Evolutionary conservation across 1,139 yeast genomes (phyloP), one percentile per base, ranked within the genome.

Genomic region (Diutina siamensis): DNA sequence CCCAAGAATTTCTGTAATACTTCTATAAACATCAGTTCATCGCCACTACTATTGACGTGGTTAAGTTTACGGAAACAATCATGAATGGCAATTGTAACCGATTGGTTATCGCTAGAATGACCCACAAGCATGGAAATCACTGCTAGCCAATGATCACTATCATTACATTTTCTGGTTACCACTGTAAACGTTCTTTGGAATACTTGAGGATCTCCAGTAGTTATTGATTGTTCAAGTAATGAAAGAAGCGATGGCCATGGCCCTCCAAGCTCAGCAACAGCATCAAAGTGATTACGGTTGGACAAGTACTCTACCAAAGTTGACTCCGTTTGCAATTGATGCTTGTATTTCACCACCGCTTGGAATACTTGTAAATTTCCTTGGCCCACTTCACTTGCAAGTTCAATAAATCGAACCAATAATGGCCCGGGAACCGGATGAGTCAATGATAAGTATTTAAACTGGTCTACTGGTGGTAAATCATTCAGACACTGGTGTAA

Each of bases 51-150:
- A 10, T 18, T 4, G 4, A 25, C 32, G 3, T n/a, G 3, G n/a
- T 38, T 72, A 46, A 79, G 61, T 22, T 59, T 64, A 20, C 78
- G 64, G 58, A 80, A 80, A 22, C 78, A 59, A 45, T 68, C 71
- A 53, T 78, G 80, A 3, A 78, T 64, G 25, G 42, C 42, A 3
- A 12, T 15, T 19, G 25, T 25, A 13, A 25, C 33, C n/a, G n/a
- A 13, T 4, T 31, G 42, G 32, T 38, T n/a, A 18, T 22, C n/a
- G 2, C 22, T 8, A 7, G 42, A 10, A 25, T 25, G 32, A 18
- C 8, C 4, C 3, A 38, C 42, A n/a, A 38, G 28, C 13, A 25
- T 27, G 4, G 21, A 22, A 4, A 38, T 38, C 10, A 38, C 19
- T 5, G 4, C 9, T 2, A 38, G 20, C 42, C 42, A 38, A 9